Conservation (phyloP, 768 basidiomycete genomes). For the Pleurotus giganteus region DNA sequence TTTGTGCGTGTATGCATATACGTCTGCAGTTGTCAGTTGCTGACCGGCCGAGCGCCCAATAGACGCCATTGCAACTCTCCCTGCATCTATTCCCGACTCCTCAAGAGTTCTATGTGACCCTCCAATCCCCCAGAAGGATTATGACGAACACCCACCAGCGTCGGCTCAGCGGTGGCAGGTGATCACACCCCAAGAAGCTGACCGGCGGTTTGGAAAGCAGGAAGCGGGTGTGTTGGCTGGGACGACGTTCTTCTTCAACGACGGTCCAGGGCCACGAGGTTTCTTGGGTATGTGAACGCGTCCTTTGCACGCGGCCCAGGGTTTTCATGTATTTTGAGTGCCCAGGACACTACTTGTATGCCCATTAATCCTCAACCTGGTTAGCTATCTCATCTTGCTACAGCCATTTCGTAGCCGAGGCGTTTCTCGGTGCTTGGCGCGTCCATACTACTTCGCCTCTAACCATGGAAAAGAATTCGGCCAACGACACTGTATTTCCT, state of each 20-base stretch:
- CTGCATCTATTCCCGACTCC: background rate
- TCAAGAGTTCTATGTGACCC: background rate
- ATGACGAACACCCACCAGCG: background rate
- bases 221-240: constrained; percentile 3
- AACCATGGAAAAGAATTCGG: background rate
- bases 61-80: constrained; percentile 3
- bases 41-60: background rate
- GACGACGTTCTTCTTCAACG: constrained; percentile 7
- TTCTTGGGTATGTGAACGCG: constrained; percentile 1
- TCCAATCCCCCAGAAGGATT: background rate
- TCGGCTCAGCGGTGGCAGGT: constrained; percentile 5
- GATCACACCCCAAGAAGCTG: constrained; percentile 2
- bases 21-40: background rate
- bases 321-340: too few species aligned
- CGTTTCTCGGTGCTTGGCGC: constrained; percentile 8
- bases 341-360: constrained; percentile 9
- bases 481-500: background rate
- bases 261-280: constrained; percentile 1
- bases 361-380: background rate
- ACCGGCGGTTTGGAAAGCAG: background rate
- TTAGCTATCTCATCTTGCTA: background rate
- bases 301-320: background rate
- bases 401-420: constrained; percentile 9
- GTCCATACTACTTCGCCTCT: constrained; percentile 1
- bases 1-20: background rate